Evolutionary conservation across 495 filamentous ascomycete species (phyloP).

Genomic region (Ascobolus immersus): DNA sequence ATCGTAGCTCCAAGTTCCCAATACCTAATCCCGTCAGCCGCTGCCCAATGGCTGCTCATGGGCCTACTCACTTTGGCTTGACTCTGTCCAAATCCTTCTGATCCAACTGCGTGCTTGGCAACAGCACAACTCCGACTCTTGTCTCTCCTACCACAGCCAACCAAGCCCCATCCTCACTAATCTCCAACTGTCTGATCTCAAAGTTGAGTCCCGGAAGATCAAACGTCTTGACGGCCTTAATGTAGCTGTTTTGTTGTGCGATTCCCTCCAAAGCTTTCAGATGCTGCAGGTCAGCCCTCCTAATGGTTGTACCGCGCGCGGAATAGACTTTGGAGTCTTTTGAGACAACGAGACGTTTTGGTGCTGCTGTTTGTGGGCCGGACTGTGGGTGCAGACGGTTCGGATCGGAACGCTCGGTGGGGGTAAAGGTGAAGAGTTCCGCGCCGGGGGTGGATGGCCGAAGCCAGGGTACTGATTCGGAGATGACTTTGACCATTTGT

Average conservation of each 20-base stretch:
- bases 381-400: too few relatives aligned
- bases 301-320: too few relatives aligned
- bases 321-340: too few relatives aligned
- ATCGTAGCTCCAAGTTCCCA: conserved; percentile 8
- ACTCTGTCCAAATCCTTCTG: not conserved
- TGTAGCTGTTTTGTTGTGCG: conserved; percentile 2
- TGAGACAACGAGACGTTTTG: too few relatives aligned
- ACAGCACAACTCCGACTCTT: conserved; percentile 11
- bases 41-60: not conserved
- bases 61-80: not conserved
- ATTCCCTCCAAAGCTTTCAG: not conserved
- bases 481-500: too few relatives aligned
- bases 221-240: conserved; percentile 4
- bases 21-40: conserved; percentile 8
- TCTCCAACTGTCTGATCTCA: conserved; percentile 14
- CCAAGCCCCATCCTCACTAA: conserved; percentile 13
- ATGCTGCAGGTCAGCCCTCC: too few relatives aligned
- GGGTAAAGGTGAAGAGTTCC: too few relatives aligned
- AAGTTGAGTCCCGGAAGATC: conserved; percentile 13
- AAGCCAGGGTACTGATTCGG: too few relatives aligned
- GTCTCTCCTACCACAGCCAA: conserved; percentile 14
- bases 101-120: conserved; percentile 11
- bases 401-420: too few relatives aligned
- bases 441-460: too few relatives aligned
- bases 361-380: too few relatives aligned